phyloP scores from a whole-genome alignment of 495 filamentous ascomycete genomes.

The Ascobolus immersus region DNA sequence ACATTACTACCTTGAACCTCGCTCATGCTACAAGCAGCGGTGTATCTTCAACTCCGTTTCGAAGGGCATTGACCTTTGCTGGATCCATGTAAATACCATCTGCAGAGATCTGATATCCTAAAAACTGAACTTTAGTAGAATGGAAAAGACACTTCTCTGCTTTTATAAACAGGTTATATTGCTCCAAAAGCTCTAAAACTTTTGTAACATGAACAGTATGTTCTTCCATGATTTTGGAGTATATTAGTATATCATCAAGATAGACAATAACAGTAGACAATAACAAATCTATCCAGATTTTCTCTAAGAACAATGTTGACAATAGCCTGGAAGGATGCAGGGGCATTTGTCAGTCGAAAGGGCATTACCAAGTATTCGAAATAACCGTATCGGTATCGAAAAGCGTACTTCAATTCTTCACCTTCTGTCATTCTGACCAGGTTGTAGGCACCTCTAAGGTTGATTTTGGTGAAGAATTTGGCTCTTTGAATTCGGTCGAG shows the following conservation, averaged over 20 bases:
- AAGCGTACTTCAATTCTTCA: conserved; percentile 16
- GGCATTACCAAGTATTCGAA: conserved; percentile 5
- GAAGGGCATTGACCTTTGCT: conserved; percentile 12
- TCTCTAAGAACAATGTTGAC: conserved; percentile 7
- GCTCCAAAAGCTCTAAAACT: conserved; percentile 2
- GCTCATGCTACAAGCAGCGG: too few species aligned
- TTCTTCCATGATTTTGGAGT: conserved; percentile 5
- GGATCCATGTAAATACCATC: conserved; percentile 11
- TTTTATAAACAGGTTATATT: conserved; percentile 2
- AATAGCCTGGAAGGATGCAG: conserved; percentile 3
- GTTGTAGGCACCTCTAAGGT: conserved; percentile 2
- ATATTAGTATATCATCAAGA: conserved; percentile 11
- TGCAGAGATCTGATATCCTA: neutral
- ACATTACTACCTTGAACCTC: too few species aligned
- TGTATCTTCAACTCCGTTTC: too few species aligned
- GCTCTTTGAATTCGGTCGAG: conserved; percentile 1
- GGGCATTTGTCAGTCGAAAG: conserved; percentile 7
- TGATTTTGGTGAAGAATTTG: conserved; percentile 4
- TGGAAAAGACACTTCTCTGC: neutral
- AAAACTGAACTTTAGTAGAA: neutral
- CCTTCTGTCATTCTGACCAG: conserved; percentile 12
- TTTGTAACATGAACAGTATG: conserved; percentile 5
- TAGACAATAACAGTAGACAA: conserved; percentile 7
- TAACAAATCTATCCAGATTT: conserved; percentile 7
- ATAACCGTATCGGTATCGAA: conserved; percentile 4